phyloP scores from a whole-genome alignment of 331 rosid species.

The Malus hybrid region DNA sequence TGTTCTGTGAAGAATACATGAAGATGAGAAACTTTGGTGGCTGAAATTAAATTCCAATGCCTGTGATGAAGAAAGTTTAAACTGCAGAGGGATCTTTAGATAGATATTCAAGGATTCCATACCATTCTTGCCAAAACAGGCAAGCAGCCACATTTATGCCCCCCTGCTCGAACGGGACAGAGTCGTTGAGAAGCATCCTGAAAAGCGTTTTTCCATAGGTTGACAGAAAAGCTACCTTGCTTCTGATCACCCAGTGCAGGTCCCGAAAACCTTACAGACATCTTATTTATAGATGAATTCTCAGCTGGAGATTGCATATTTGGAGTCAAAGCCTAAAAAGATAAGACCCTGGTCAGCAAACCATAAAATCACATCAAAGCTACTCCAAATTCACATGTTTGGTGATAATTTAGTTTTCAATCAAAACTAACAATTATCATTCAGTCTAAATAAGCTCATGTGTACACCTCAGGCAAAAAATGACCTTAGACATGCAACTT shows the following conservation, averaged over 20 bases:
- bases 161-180: slow-evolving; percentile 92
- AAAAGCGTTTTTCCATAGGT: slow-evolving; percentile 78
- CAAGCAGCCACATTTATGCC: slow-evolving; percentile 94
- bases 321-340: slow-evolving; percentile 83
- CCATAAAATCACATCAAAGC: neutral
- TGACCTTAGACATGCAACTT: neutral
- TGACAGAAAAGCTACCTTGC: slow-evolving; percentile 79
- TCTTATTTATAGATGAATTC: slow-evolving; percentile 29
- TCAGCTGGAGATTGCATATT: slow-evolving; percentile 68
- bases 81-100: neutral
- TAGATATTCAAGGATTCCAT: neutral
- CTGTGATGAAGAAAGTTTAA: neutral
- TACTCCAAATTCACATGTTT: neutral
- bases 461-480: neutral
- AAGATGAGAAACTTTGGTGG: slow-evolving; percentile 1
- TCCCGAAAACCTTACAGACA: slow-evolving; percentile 48
- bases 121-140: slow-evolving; percentile 86
- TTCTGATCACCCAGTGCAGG: slow-evolving; percentile 80
- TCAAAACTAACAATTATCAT: too few relatives aligned
- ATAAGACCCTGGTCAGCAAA: slow-evolving; percentile 13
- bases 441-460: neutral
- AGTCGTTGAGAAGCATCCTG: slow-evolving; percentile 83
- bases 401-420: neutral
- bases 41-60: neutral
- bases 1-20: neutral